These are phyloP conservation scores for Fusarium udum DNA, from an alignment of 2,329 filamentous ascomycete genomes.

Conservation along the genomic window DNA sequence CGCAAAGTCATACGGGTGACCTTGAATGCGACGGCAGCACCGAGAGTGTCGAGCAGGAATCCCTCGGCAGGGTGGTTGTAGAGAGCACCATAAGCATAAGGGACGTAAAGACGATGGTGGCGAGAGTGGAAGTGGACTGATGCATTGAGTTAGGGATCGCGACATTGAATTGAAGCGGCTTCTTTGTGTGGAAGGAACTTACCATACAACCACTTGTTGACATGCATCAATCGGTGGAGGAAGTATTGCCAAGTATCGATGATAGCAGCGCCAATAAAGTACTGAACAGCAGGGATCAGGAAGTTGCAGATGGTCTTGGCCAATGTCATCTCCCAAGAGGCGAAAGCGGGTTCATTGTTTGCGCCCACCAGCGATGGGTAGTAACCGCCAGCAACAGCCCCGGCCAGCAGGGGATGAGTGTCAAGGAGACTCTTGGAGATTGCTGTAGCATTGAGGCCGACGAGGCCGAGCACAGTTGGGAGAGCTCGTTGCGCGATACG, in stretches of 20 bases:
- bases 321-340: slow-evolving; percentile 79
- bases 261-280: slow-evolving; percentile 76
- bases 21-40: slow-evolving; percentile 86
- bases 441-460: slow-evolving; percentile 80
- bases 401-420: slow-evolving; percentile 78
- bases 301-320: slow-evolving; percentile 85
- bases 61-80: slow-evolving; percentile 98
- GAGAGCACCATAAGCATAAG: slow-evolving; percentile 94
- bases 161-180: not conserved
- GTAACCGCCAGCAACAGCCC: slow-evolving; percentile 79
- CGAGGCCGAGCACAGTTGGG: slow-evolving; percentile 72
- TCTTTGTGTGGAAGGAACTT: slow-evolving; percentile 51
- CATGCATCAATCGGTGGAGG: slow-evolving; percentile 93
- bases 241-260: slow-evolving; percentile 99
- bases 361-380: slow-evolving; percentile 77
- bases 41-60: slow-evolving; percentile 90
- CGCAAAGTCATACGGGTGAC: slow-evolving; percentile 82
- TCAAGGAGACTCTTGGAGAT: slow-evolving; percentile 79
- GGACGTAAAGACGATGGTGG: slow-evolving; percentile 96
- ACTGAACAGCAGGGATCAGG: slow-evolving; percentile 79
- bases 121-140: slow-evolving; percentile 89
- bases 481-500: slow-evolving; percentile 82
- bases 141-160: slow-evolving; percentile 11
- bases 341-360: slow-evolving; percentile 76
- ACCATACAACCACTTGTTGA: slow-evolving; percentile 98